Percentiles rank a stretch among this genome's conserved stretches.
Conservation (phyloP, 2,329 filamentous ascomycete species). For the Nemania sp. region DNA sequence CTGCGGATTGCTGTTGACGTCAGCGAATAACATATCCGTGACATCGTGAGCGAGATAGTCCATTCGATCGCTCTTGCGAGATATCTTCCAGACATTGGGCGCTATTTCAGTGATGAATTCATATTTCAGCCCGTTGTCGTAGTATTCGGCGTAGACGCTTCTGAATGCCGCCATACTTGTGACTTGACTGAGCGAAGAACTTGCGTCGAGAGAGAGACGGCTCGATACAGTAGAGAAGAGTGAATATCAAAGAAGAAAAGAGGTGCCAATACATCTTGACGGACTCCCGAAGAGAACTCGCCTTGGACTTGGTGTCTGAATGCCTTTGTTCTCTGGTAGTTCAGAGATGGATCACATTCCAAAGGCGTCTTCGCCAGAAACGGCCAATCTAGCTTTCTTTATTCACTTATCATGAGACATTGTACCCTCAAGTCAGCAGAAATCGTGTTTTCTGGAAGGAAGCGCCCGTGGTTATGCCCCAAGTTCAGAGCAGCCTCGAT, state of each 20-base stretch:
- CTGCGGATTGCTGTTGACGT: background rate
- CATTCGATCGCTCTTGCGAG: constrained; percentile 33
- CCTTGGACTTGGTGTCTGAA: constrained; percentile 31
- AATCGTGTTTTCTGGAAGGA: background rate
- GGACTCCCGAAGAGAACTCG: constrained; percentile 6
- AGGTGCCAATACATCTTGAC: constrained; percentile 15
- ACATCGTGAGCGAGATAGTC: constrained; percentile 39
- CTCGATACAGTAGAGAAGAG: constrained; percentile 4
- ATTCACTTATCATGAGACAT: constrained; percentile 14
- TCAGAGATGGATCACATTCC: constrained; percentile 31
- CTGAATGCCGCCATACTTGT: constrained; percentile 25
- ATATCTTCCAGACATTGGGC: constrained; percentile 38
- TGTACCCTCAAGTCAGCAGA: background rate
- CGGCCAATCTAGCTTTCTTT: constrained; percentile 18
- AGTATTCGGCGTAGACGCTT: constrained; percentile 20
- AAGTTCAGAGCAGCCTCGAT: too few species aligned
- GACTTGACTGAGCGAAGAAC: background rate
- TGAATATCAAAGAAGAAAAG: background rate
- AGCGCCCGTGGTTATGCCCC: background rate
- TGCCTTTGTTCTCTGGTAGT: constrained; percentile 35
- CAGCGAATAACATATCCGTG: constrained; percentile 29
- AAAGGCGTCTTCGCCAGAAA: constrained; percentile 30
- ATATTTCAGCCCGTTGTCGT: constrained; percentile 28
- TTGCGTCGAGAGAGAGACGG: background rate
- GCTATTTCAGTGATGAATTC: constrained; percentile 37